phyloP scores from a whole-genome alignment of 148 eudicot genomes.

The Mesembryanthemum crystallinum region DNA sequence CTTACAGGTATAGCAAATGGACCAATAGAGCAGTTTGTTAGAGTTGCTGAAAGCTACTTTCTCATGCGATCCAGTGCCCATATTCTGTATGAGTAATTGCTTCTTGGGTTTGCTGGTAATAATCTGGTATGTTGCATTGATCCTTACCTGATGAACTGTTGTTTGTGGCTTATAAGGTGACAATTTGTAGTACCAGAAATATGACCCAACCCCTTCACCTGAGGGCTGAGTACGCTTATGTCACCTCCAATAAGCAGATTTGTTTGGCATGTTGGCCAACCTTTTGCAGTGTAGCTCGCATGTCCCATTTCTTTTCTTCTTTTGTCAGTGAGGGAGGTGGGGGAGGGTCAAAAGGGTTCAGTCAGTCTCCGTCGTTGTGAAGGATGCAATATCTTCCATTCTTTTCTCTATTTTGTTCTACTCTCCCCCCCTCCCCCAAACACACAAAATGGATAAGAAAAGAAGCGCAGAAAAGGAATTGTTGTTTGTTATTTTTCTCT shows the following conservation, averaged over 20 bases:
- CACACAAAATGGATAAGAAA: too few relatives aligned
- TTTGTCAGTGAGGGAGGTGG: background rate
- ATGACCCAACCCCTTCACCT: background rate
- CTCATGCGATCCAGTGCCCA: background rate
- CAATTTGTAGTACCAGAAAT: background rate
- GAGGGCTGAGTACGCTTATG: background rate
- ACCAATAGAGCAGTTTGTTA: conserved; percentile 4
- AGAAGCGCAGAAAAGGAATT: too few relatives aligned
- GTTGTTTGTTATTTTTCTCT: too few relatives aligned
- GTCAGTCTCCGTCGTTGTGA: background rate
- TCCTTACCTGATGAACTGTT: background rate
- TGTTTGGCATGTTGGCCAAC: background rate
- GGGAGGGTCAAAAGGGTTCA: background rate
- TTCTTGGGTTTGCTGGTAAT: background rate
- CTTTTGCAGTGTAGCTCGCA: too few relatives aligned
- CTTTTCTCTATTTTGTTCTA: background rate
- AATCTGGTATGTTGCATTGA: conserved; percentile 10
- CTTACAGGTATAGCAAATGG: conserved; percentile 22
- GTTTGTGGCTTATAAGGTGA: background rate
- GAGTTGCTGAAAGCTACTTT: background rate
- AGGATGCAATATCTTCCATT: background rate
- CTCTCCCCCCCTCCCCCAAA: too few relatives aligned
- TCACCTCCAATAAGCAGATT: background rate
- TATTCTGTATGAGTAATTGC: conserved; percentile 1
- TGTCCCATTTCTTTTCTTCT: too few relatives aligned